Evolutionary conservation across 805 yeast genomes (phyloP).

Genomic region (Candida koratica): DNA sequence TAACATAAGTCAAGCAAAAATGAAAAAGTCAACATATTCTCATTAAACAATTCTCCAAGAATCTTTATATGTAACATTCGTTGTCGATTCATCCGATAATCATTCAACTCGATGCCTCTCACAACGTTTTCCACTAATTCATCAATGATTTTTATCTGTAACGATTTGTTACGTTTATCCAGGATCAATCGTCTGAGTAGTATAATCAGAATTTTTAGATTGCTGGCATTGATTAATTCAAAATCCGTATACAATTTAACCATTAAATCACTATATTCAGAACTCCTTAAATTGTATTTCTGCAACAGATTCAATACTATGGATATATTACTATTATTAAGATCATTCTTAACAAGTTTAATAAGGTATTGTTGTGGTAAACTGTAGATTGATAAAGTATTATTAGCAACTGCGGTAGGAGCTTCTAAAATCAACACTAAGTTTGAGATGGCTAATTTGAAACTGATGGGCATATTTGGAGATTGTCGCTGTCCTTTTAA

Average conservation of each 20-base stretch:
- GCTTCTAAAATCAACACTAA: slow-evolving; percentile 55
- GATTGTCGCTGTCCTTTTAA: slow-evolving; percentile 49
- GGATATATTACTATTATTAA: slow-evolving; percentile 31
- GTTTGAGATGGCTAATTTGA: slow-evolving; percentile 56
- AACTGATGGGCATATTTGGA: slow-evolving; percentile 47
- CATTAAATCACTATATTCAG: slow-evolving; percentile 30
- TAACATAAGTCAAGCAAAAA: slow-evolving; percentile 51
- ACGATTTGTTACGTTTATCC: slow-evolving; percentile 28
- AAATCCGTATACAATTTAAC: slow-evolving; percentile 52
- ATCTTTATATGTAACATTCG: slow-evolving; percentile 61
- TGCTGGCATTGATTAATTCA: slow-evolving; percentile 56
- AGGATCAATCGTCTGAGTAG: slow-evolving; percentile 16
- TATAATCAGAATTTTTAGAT: slow-evolving; percentile 17
- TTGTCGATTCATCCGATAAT: slow-evolving; percentile 53
- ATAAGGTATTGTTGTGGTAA: slow-evolving; percentile 31
- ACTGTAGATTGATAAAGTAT: slow-evolving; percentile 9
- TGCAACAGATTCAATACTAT: slow-evolving; percentile 27
- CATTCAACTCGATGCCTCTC: slow-evolving; percentile 62
- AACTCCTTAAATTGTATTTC: slow-evolving; percentile 46
- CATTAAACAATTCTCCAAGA: slow-evolving; percentile 54
- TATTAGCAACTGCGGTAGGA: slow-evolving; percentile 30
- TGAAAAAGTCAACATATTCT: slow-evolving; percentile 42
- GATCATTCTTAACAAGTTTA: slow-evolving; percentile 48
- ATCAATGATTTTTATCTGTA: slow-evolving; percentile 49
- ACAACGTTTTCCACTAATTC: slow-evolving; percentile 58